Conservation (phyloP, 208 protist genomes). For the Trypanosoma rangeli region DNA sequence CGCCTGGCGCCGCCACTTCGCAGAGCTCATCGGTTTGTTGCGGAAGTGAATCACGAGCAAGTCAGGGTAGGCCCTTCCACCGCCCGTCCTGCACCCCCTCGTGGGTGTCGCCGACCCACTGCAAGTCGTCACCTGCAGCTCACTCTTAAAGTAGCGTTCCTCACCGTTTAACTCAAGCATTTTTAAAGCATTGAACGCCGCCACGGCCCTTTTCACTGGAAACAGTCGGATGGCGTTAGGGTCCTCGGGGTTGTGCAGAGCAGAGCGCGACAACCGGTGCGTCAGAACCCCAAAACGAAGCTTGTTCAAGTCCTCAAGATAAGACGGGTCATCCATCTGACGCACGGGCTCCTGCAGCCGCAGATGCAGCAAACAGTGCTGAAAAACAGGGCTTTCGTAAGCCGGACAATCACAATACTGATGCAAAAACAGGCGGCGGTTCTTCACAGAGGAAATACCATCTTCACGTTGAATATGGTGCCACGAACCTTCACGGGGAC, state of each 20-base stretch:
- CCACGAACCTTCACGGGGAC: background rate
- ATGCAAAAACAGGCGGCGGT: background rate
- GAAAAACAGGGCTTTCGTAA: conserved; percentile 72
- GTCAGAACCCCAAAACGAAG: conserved; percentile 66
- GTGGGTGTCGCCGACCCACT: background rate
- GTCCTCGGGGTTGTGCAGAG: conserved; percentile 49
- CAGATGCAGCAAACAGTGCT: conserved; percentile 57
- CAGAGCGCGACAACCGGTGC: conserved; percentile 58
- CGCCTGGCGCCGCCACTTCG: conserved; percentile 13
- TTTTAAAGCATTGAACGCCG: conserved; percentile 63
- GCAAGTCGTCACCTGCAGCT: conserved; percentile 27
- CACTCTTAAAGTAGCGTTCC: conserved; percentile 44
- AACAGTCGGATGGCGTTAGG: conserved; percentile 72
- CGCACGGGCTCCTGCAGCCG: conserved; percentile 48
- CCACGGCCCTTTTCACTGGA: conserved; percentile 54
- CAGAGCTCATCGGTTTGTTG: conserved; percentile 17
- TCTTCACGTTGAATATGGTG: background rate
- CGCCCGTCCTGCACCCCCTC: background rate
- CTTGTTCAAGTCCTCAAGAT: conserved; percentile 59
- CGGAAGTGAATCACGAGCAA: conserved; percentile 27
- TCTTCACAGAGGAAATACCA: conserved; percentile 4
- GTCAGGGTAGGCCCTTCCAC: background rate
- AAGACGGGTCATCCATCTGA: conserved; percentile 50
- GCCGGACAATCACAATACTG: conserved; percentile 49
- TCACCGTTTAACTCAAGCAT: conserved; percentile 68